These are phyloP conservation scores for Umbelopsis sp. DNA, from an alignment of 371 early-diverging fungal species.

Conservation along the genomic window DNA sequence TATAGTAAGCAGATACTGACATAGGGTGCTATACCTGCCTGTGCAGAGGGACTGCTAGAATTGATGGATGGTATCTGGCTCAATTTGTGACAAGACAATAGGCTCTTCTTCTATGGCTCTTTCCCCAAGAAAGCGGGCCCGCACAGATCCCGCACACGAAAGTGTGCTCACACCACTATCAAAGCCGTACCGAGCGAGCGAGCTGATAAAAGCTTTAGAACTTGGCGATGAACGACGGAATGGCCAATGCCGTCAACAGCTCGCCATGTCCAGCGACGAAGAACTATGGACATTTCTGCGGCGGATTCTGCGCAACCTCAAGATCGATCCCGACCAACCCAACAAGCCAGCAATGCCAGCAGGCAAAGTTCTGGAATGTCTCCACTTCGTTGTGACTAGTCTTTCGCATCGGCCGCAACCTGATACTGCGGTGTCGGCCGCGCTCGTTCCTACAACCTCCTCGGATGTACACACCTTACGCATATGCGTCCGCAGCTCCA, in stretches of 20 bases:
- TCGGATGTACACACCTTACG: background rate
- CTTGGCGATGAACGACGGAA: background rate
- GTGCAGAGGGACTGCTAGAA: background rate
- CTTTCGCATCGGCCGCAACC: background rate
- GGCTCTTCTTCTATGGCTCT: background rate
- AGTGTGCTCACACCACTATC: background rate
- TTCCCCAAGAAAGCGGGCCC: slow-evolving; percentile 10
- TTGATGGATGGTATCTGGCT: background rate
- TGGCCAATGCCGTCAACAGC: background rate
- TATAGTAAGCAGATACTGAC: background rate
- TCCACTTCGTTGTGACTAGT: background rate
- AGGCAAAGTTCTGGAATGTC: background rate
- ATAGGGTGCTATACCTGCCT: background rate
- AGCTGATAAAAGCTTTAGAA: background rate
- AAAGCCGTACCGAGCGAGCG: slow-evolving; percentile 12
- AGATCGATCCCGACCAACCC: background rate
- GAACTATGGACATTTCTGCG: slow-evolving; percentile 8
- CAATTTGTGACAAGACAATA: background rate
- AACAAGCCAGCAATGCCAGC: background rate
- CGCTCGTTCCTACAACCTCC: background rate
- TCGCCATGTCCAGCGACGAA: background rate
- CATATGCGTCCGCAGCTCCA: background rate
- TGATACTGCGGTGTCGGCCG: background rate
- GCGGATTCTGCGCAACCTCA: slow-evolving; percentile 4
- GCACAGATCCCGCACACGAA: background rate